Conservation (phyloP, 2,329 filamentous ascomycete genomes). For the Aspergillus fructus region DNA sequence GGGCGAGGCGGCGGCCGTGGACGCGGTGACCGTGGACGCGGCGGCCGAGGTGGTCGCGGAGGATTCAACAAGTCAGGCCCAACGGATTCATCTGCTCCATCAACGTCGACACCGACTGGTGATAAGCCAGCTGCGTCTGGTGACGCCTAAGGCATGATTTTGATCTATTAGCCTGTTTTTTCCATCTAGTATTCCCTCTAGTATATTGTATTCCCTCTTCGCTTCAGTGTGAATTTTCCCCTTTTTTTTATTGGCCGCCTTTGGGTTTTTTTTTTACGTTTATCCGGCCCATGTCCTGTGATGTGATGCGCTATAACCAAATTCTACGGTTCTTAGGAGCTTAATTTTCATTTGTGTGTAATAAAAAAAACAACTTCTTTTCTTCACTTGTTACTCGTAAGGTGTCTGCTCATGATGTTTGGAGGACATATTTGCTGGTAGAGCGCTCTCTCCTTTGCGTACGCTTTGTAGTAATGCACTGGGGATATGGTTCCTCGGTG, state of each 20-base stretch:
- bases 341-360: slow-evolving; percentile 31
- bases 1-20: slow-evolving; percentile 56
- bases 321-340: slow-evolving; percentile 20
- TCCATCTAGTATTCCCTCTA: slow-evolving; percentile 2
- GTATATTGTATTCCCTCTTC: slow-evolving; percentile 12
- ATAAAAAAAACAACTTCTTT: slow-evolving; percentile 15
- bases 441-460: too few species aligned
- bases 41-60: slow-evolving; percentile 61
- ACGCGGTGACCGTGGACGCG: slow-evolving; percentile 49
- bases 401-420: neutral
- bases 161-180: slow-evolving; percentile 14
- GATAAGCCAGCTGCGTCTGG: slow-evolving; percentile 36
- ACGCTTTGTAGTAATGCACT: too few species aligned
- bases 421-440: neutral
- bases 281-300: slow-evolving; percentile 15
- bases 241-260: slow-evolving; percentile 5
- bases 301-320: slow-evolving; percentile 16
- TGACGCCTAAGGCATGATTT: slow-evolving; percentile 29
- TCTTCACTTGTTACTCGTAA: neutral
- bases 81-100: slow-evolving; percentile 31
- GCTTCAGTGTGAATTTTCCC: slow-evolving; percentile 12
- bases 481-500: too few species aligned
- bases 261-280: slow-evolving; percentile 15
- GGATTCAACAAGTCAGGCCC: slow-evolving; percentile 57
- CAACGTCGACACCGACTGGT: slow-evolving; percentile 28